phyloP scores from a whole-genome alignment of 768 basidiomycete genomes.

The Mycena albidolilacea region DNA sequence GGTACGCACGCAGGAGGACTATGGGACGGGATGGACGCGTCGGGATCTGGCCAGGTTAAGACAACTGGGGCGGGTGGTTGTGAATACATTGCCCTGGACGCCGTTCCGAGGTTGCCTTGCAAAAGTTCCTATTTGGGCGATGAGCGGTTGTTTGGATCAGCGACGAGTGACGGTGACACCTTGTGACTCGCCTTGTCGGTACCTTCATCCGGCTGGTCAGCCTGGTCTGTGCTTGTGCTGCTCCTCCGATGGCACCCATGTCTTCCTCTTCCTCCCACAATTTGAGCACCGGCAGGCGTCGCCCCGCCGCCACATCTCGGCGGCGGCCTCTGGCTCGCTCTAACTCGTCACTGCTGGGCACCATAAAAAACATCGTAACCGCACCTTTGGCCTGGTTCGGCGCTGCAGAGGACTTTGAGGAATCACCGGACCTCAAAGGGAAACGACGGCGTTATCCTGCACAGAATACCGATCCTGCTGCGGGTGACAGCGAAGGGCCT shows the following conservation, averaged over 20 bases:
- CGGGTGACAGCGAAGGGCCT: constrained; percentile 51
- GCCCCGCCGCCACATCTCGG: constrained; percentile 22
- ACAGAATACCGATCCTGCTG: constrained; percentile 43
- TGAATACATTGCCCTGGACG: background rate
- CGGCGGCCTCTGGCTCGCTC: constrained; percentile 62
- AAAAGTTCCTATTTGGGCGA: background rate
- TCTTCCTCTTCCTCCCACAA: constrained; percentile 47
- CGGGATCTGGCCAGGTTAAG: constrained; percentile 13
- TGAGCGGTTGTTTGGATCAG: background rate
- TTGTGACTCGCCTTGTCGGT: constrained; percentile 31
- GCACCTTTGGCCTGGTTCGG: constrained; percentile 73
- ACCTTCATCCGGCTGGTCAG: background rate
- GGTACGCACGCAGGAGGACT: constrained; percentile 11
- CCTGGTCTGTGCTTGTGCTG: background rate
- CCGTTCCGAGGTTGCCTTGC: too few relatives aligned
- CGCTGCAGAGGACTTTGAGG: constrained; percentile 63
- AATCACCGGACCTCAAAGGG: constrained; percentile 63
- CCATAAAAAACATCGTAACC: constrained; percentile 77
- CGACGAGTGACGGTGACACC: background rate
- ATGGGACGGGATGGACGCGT: background rate
- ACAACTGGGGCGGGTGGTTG: constrained; percentile 10
- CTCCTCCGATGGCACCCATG: constrained; percentile 31
- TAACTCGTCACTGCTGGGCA: constrained; percentile 71
- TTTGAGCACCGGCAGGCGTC: constrained; percentile 37
- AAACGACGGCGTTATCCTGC: constrained; percentile 67